Conservation (phyloP, 306 rosid genomes). For the Clitoria ternatea region DNA sequence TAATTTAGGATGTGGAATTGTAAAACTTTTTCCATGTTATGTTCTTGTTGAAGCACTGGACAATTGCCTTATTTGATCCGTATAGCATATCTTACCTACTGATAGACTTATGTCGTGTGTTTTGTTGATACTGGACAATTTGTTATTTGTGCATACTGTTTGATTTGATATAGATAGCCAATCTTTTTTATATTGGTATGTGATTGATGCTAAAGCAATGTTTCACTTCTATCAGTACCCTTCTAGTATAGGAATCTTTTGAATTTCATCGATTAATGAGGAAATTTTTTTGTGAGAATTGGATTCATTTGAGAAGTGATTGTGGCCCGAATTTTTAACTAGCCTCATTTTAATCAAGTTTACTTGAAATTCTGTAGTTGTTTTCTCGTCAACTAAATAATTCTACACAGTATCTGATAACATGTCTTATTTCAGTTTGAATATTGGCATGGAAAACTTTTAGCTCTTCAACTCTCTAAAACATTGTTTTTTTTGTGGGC, state of each 20-base stretch:
- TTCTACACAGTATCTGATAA: not conserved
- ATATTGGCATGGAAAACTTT: not conserved
- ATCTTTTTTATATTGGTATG: not conserved
- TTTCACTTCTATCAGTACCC: not conserved
- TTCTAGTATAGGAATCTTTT: not conserved
- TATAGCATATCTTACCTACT: not conserved
- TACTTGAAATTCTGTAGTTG: not conserved
- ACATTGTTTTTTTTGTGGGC: slow-evolving; percentile 18
- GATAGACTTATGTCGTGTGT: not conserved
- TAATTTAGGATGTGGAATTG: not conserved
- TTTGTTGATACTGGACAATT: not conserved
- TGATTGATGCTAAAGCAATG: not conserved
- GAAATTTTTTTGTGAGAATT: not conserved
- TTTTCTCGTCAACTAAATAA: not conserved
- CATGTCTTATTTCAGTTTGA: not conserved
- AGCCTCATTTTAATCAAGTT: not conserved
- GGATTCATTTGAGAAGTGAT: not conserved
- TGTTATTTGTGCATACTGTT: not conserved
- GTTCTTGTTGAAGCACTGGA: not conserved
- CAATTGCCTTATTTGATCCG: not conserved
- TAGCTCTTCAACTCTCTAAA: not conserved
- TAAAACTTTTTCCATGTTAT: not conserved
- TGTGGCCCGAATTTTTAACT: not conserved
- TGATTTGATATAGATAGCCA: not conserved
- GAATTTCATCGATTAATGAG: not conserved